These are phyloP conservation scores for Penicillium chermesinum DNA, from an alignment of 495 filamentous ascomycete genomes.

Conservation along the genomic window DNA sequence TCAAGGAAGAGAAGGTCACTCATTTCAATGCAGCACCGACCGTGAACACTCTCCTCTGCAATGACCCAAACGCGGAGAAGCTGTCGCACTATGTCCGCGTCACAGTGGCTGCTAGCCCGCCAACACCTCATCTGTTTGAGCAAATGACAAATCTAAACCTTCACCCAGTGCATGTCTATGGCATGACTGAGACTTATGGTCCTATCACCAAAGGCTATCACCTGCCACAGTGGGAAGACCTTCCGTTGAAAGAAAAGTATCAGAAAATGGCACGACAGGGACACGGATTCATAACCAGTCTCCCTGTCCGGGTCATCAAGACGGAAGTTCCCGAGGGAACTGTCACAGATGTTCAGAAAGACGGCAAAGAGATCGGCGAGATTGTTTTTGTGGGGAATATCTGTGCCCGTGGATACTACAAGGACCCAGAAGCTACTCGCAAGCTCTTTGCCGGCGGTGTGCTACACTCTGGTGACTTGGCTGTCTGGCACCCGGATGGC, in stretches of 20 bases:
- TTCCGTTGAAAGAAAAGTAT: constrained; percentile 70
- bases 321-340: constrained; percentile 60
- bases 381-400: constrained; percentile 90
- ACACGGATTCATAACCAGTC: constrained; percentile 84
- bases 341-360: constrained; percentile 67
- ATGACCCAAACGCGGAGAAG: constrained; percentile 60
- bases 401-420: constrained; percentile 86
- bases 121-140: constrained; percentile 82
- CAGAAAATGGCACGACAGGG: constrained; percentile 84
- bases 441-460: constrained; percentile 87
- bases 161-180: constrained; percentile 90
- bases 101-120: constrained; percentile 88
- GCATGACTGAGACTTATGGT: constrained; percentile 92
- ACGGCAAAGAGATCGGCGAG: constrained; percentile 91
- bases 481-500: constrained; percentile 87
- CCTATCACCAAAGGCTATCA: constrained; percentile 92
- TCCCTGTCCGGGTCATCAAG: constrained; percentile 80
- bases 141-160: constrained; percentile 87
- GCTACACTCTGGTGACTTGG: constrained; percentile 83
- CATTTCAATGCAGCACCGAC: constrained; percentile 97
- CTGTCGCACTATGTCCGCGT: constrained; percentile 73
- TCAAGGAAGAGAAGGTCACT: constrained; percentile 79
- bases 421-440: constrained; percentile 78
- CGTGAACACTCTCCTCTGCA: constrained; percentile 90
- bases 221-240: constrained; percentile 71